Percentiles rank a stretch among this genome's conserved stretches.
These are phyloP conservation scores for Xylaria sp. DNA, from an alignment of 495 filamentous ascomycete genomes.

Conservation along the genomic window DNA sequence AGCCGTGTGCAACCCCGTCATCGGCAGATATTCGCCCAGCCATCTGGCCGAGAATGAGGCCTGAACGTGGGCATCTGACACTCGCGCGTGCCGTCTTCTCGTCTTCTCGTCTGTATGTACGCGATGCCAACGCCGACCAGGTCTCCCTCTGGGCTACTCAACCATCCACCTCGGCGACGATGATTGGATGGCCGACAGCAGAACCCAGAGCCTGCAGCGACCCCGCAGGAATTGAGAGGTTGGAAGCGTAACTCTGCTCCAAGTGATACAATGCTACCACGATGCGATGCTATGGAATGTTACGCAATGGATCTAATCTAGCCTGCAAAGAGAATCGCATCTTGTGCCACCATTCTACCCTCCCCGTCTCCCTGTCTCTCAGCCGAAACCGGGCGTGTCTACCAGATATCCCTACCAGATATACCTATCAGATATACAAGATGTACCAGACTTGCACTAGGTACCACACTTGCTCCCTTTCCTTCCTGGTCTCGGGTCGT, in stretches of 20 bases:
- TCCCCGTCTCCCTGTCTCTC: neutral
- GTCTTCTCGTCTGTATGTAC: too few species aligned
- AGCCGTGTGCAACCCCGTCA: too few species aligned
- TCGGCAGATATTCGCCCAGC: too few species aligned
- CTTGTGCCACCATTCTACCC: neutral
- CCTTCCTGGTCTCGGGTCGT: neutral
- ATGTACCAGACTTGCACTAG: neutral
- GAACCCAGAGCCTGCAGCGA: neutral
- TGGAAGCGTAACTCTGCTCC: too few species aligned
- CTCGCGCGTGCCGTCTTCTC: neutral
- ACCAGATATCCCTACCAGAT: too few species aligned
- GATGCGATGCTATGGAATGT: neutral
- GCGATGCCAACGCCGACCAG: neutral
- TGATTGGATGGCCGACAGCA: too few species aligned
- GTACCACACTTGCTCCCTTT: neutral
- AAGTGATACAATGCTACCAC: neutral
- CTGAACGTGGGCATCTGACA: neutral
- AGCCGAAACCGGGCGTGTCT: neutral
- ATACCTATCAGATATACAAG: too few species aligned
- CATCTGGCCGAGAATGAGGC: neutral
- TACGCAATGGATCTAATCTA: neutral
- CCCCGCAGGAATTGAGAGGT: neutral
- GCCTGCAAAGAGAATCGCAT: conserved; percentile 15
- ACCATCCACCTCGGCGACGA: neutral
- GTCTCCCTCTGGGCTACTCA: neutral